These are phyloP conservation scores for Mycena latifolia DNA, from an alignment of 768 basidiomycete species.

Conservation along the genomic window DNA sequence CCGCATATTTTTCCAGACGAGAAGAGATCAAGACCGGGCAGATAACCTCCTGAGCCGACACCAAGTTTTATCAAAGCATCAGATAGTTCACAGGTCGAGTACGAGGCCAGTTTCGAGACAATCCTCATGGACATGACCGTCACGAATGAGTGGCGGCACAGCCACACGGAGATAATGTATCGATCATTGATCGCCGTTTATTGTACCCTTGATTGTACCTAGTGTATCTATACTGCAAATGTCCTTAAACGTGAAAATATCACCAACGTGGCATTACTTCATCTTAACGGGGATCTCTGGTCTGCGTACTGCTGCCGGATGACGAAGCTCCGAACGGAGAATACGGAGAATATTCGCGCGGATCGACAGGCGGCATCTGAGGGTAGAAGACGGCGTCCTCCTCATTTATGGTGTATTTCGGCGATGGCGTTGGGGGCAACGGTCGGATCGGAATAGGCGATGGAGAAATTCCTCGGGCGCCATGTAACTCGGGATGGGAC, in stretches of 20 bases:
- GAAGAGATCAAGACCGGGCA: constrained; percentile 80
- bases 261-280: constrained; percentile 2
- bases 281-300: constrained; percentile 12
- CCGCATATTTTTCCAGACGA: constrained; percentile 71
- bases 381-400: constrained; percentile 23
- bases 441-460: constrained; percentile 15
- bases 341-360: constrained; percentile 14
- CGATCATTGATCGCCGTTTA: constrained; percentile 6
- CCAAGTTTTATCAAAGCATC: constrained; percentile 90
- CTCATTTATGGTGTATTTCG: constrained; percentile 15
- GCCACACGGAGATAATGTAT: constrained; percentile 4
- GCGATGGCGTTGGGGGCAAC: constrained; percentile 30
- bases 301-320: constrained; percentile 29
- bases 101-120: constrained; percentile 46
- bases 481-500: constrained; percentile 13
- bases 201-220: neutral
- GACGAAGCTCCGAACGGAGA: constrained; percentile 32
- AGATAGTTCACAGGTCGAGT: constrained; percentile 87
- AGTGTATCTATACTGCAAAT: neutral
- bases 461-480: constrained; percentile 14
- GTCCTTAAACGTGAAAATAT: constrained; percentile 15
- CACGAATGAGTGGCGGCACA: constrained; percentile 4
- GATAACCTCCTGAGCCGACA: constrained; percentile 75
- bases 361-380: constrained; percentile 16
- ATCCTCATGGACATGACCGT: neutral